A percentile compares a stretch with the other conserved stretches of the same genome.
Evolutionary conservation across 2,329 filamentous ascomycete species (phyloP).

Genomic region (Diaporthe amygdali): DNA sequence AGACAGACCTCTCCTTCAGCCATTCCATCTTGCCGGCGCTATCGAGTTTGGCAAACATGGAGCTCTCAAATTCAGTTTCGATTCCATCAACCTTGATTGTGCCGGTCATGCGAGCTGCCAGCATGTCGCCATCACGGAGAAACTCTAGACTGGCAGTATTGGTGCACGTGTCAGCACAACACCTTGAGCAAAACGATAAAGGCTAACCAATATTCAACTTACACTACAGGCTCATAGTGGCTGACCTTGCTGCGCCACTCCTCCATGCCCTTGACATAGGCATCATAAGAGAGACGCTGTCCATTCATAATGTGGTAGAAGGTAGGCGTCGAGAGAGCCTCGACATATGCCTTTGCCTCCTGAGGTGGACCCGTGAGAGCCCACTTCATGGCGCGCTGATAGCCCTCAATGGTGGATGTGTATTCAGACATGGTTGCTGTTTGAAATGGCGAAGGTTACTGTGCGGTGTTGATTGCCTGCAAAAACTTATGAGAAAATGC

Average conservation of each 20-base stretch:
- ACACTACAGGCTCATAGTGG: conserved; percentile 36
- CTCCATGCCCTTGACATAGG: conserved; percentile 30
- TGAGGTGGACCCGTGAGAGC: conserved; percentile 28
- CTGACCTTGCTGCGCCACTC: conserved; percentile 35
- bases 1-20: conserved; percentile 35
- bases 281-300: conserved; percentile 27
- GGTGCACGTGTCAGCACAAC: not conserved
- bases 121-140: conserved; percentile 35
- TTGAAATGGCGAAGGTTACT: too few species aligned
- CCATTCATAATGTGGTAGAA: conserved; percentile 35
- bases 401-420: conserved; percentile 32
- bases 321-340: conserved; percentile 17
- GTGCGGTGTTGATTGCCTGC: not conserved
- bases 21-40: conserved; percentile 35
- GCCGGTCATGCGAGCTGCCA: conserved; percentile 37
- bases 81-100: conserved; percentile 34
- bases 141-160: conserved; percentile 32
- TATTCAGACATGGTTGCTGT: conserved; percentile 30
- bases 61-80: conserved; percentile 35
- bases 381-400: conserved; percentile 33
- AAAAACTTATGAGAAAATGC: not conserved
- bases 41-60: conserved; percentile 36
- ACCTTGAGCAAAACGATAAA: not conserved
- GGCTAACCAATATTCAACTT: conserved; percentile 1
- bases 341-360: conserved; percentile 24